These are phyloP conservation scores for Brasilioporus rufonigricans DNA, from an alignment of 768 basidiomycete species.

Conservation along the genomic window DNA sequence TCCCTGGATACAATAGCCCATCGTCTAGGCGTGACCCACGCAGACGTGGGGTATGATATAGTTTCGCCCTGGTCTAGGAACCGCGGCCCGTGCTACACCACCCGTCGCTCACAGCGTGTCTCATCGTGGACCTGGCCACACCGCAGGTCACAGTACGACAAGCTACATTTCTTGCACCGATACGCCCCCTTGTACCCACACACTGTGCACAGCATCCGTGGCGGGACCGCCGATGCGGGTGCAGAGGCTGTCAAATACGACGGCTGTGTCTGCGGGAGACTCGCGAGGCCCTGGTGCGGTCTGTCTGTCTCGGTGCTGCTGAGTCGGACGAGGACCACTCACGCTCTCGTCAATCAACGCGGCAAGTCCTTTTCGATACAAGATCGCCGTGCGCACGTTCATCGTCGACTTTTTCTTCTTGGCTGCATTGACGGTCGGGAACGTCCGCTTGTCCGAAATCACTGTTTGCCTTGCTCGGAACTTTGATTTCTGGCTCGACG, in stretches of 20 bases:
- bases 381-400: constrained; percentile 73
- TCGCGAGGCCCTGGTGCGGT: constrained; percentile 51
- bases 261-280: constrained; percentile 50
- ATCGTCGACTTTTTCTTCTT: constrained; percentile 79
- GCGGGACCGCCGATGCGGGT: constrained; percentile 58
- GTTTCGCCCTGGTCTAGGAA: too few species aligned
- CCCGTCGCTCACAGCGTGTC: constrained; percentile 76
- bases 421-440: constrained; percentile 24
- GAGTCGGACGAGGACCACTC: constrained; percentile 27
- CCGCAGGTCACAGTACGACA: constrained; percentile 72
- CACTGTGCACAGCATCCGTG: constrained; percentile 76
- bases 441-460: constrained; percentile 71
- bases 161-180: constrained; percentile 72
- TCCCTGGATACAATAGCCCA: too few species aligned
- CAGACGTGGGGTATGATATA: too few species aligned
- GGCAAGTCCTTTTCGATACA: constrained; percentile 79
- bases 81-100: constrained; percentile 37
- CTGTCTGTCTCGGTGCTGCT: not conserved
- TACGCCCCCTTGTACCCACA: constrained; percentile 85
- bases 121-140: constrained; percentile 76
- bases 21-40: too few species aligned
- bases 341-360: constrained; percentile 80
- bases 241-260: constrained; percentile 72
- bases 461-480: constrained; percentile 69
- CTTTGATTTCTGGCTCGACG: constrained; percentile 38